phyloP scores from a whole-genome alignment of 2,329 filamentous ascomycete species.

The Apiospora hydei region DNA sequence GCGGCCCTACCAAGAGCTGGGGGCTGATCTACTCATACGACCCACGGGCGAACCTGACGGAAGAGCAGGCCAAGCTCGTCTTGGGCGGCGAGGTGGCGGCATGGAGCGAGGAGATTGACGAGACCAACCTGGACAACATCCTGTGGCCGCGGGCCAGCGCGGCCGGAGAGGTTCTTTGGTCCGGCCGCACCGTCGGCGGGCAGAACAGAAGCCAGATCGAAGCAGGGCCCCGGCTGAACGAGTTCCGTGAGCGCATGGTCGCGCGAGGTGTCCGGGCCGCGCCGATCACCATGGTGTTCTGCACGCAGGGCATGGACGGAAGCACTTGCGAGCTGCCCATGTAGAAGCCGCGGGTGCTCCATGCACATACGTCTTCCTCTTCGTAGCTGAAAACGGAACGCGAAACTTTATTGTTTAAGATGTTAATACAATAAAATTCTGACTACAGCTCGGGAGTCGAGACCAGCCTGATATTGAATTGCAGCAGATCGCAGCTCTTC shows the following conservation, averaged over 20 bases:
- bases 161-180: slow-evolving; percentile 83
- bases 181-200: slow-evolving; percentile 70
- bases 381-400: not conserved
- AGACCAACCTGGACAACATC: slow-evolving; percentile 75
- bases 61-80: slow-evolving; percentile 69
- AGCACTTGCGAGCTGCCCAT: slow-evolving; percentile 50
- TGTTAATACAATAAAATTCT: not conserved
- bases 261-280: slow-evolving; percentile 68
- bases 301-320: slow-evolving; percentile 65
- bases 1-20: slow-evolving; percentile 82
- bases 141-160: slow-evolving; percentile 81
- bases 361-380: not conserved
- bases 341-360: slow-evolving; percentile 22
- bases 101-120: slow-evolving; percentile 83
- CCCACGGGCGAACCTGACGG: slow-evolving; percentile 69
- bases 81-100: slow-evolving; percentile 83
- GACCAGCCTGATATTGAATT: not conserved
- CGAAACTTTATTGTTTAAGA: not conserved
- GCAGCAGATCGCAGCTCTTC: not conserved
- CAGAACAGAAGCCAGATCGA: slow-evolving; percentile 75
- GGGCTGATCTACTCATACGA: slow-evolving; percentile 82
- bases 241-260: slow-evolving; percentile 80
- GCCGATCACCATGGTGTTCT: slow-evolving; percentile 77
- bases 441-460: not conserved
- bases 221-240: slow-evolving; percentile 72